Conservation (phyloP, 2,329 filamentous ascomycete genomes). For the Fusarium sp. region DNA sequence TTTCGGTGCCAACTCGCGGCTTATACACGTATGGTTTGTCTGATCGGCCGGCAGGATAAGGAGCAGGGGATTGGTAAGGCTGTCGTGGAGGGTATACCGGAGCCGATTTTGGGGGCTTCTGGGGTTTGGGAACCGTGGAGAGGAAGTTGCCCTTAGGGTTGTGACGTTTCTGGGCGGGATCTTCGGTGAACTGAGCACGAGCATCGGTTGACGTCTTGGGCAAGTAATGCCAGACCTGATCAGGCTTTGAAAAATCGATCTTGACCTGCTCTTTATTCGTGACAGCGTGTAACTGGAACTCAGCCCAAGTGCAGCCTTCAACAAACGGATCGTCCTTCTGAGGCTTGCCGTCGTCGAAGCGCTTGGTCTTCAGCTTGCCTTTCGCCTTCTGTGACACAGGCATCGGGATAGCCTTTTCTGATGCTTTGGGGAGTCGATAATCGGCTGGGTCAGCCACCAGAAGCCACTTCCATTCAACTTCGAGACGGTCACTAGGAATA, state of each 20-base stretch:
- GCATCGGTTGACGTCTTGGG: constrained; percentile 89
- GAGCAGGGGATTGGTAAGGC: constrained; percentile 44
- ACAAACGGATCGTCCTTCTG: constrained; percentile 75
- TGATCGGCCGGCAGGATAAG: constrained; percentile 35
- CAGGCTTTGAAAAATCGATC: constrained; percentile 77
- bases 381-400: constrained; percentile 72
- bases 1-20: constrained; percentile 55
- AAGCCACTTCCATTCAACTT: constrained; percentile 88
- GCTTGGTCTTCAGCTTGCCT: constrained; percentile 76
- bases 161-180: constrained; percentile 70
- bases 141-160: constrained; percentile 79
- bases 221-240: constrained; percentile 90
- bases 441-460: constrained; percentile 78
- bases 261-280: constrained; percentile 72
- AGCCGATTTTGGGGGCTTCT: constrained; percentile 60
- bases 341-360: constrained; percentile 71
- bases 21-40: constrained; percentile 69
- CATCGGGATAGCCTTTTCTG: constrained; percentile 77
- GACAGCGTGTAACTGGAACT: constrained; percentile 77
- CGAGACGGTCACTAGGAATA: constrained; percentile 73
- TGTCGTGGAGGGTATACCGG: constrained; percentile 45
- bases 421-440: constrained; percentile 79
- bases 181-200: constrained; percentile 89
- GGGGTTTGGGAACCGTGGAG: constrained; percentile 72
- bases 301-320: constrained; percentile 79